These are phyloP conservation scores for Penicillium cinerascens DNA, from an alignment of 495 filamentous ascomycete species.

Conservation along the genomic window DNA sequence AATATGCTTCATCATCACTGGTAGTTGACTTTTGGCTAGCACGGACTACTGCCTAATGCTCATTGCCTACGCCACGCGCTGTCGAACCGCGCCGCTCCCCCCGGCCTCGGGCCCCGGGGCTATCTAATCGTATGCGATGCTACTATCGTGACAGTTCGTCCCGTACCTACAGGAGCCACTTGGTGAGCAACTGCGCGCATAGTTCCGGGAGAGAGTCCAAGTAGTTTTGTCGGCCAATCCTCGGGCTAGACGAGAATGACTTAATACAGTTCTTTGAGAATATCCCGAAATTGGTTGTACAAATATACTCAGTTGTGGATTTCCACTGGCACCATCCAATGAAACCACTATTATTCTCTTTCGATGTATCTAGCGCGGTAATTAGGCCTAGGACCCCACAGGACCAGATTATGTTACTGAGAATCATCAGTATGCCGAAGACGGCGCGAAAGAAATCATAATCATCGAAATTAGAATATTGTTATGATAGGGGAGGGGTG, in stretches of 20 bases:
- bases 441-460: background rate
- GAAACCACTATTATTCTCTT: slow-evolving; percentile 3
- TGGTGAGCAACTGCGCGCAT: background rate
- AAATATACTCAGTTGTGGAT: slow-evolving; percentile 1
- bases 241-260: background rate
- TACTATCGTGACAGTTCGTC: too few species aligned
- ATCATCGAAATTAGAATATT: background rate
- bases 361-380: background rate
- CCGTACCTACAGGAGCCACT: background rate
- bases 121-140: background rate
- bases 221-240: background rate
- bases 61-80: background rate
- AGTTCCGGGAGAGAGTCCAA: background rate
- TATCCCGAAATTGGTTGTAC: background rate
- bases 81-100: background rate
- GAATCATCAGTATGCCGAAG: background rate
- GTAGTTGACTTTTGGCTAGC: background rate
- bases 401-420: background rate
- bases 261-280: background rate
- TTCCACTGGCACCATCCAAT: slow-evolving; percentile 9
- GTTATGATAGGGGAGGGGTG: too few species aligned
- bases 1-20: background rate
- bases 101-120: too few species aligned
- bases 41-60: background rate
- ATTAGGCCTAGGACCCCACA: background rate